Base-by-base conservation (phyloP, 306 rosid species). In the Inga leiocalycina region DNA sequence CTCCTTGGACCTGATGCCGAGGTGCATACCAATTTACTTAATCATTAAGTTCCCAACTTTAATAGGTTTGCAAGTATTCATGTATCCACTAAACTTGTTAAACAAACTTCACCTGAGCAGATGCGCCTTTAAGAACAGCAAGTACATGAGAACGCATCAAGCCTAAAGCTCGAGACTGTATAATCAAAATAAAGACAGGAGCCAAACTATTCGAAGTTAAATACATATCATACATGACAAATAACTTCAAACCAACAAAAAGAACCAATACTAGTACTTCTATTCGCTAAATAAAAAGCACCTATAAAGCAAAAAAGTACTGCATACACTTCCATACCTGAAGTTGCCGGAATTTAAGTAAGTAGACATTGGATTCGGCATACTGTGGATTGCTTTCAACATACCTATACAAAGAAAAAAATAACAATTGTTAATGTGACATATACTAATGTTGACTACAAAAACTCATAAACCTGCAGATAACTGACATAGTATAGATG, bases 291-390 rank as follows among this genome's bases (percentile, higher is more conserved):
- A 72, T 66, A 78, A 82, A 30, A 72, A 32, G 35, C 20, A 72
- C 80, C 78, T 41, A 67, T 9, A n/a, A 59, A 10, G 66, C 27
- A 59, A 81, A 81, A 46, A 82, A 71, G 81, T 15, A 78, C 35
- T 74, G 46, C 48, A 52, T 24, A 68, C 20, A 43, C 16, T 84
- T 62, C 56, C 11, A 19, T 87, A 97, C 99, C 99, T 97, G 99
- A 68, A 97, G 93, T 88, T 97, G 98, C 79, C 97, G 92, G 88
- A 97, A 97, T 78, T 97, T 97, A 79, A 97, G 98, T 85, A 97
- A 87, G 91, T 94, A 97, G 85, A 97, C 97, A 83, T 93, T 91
- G 81, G 98, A 97, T 88, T 97, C 99, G 76, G 98, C 97, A 88
- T 94, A 94, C 73, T 97, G 98, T 62, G 94, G 97, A 86, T 91